These are phyloP conservation scores for Phytophthora ohioensis DNA, from an alignment of 352 stramenopile genomes.

Conservation along the genomic window DNA sequence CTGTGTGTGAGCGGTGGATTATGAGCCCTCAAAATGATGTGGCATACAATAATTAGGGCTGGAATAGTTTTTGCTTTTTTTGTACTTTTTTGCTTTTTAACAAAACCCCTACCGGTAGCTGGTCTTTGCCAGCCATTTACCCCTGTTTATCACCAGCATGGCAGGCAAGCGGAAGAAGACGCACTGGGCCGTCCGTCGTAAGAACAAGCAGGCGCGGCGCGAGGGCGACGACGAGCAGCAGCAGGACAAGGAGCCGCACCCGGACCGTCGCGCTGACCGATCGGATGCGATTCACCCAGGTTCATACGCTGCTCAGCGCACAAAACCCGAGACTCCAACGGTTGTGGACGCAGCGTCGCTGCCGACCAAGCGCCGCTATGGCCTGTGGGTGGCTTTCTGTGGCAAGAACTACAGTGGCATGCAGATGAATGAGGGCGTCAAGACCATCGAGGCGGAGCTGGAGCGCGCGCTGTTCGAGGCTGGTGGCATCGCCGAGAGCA, in stretches of 20 bases:
- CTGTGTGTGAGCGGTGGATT: constrained; percentile 11
- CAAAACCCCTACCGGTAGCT: neutral
- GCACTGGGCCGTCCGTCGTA: constrained; percentile 78
- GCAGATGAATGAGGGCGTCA: constrained; percentile 92
- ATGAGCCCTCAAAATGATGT: constrained; percentile 22
- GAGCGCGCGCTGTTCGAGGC: constrained; percentile 89
- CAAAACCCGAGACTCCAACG: constrained; percentile 17
- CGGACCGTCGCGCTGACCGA: constrained; percentile 66
- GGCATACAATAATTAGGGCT: neutral
- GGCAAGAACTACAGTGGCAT: constrained; percentile 91
- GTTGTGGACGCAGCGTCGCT: constrained; percentile 1
- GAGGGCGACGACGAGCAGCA: constrained; percentile 29
- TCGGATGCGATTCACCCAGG: constrained; percentile 74
- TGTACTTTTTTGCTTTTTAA: constrained; percentile 6
- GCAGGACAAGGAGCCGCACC: constrained; percentile 31
- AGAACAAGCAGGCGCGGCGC: constrained; percentile 73
- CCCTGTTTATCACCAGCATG: constrained; percentile 28
- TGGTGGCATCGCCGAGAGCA: constrained; percentile 86
- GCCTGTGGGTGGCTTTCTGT: constrained; percentile 89
- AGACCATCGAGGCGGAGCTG: constrained; percentile 92
- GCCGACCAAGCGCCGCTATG: constrained; percentile 59
- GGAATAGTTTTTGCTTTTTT: too few relatives aligned
- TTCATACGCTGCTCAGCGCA: constrained; percentile 75
- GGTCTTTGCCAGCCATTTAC: too few relatives aligned
- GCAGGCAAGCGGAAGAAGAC: constrained; percentile 74